These are phyloP conservation scores for Pseudogymnoascus sp. DNA, from an alignment of 2,329 filamentous ascomycete species.

Conservation along the genomic window DNA sequence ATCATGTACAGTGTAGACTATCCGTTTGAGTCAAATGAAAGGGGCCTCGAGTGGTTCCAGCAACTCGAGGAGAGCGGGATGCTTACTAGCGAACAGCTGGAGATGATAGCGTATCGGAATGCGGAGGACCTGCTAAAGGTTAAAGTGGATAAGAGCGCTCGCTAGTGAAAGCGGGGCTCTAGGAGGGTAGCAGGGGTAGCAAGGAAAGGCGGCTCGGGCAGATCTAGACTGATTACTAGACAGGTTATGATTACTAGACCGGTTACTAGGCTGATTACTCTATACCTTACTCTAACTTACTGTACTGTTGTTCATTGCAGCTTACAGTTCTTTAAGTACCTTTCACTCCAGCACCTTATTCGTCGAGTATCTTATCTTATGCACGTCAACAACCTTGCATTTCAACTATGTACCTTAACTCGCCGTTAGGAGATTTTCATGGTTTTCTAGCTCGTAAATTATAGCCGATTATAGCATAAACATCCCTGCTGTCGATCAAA, in stretches of 20 bases:
- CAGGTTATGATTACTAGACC: too few species aligned
- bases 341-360: neutral
- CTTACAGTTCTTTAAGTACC: neutral
- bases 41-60: constrained; percentile 41
- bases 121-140: constrained; percentile 39
- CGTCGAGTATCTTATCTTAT: neutral
- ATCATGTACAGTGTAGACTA: constrained; percentile 53
- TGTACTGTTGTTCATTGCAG: neutral
- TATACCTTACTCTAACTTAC: neutral
- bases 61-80: constrained; percentile 43
- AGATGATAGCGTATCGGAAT: constrained; percentile 44
- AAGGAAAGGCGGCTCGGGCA: neutral
- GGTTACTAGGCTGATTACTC: too few species aligned
- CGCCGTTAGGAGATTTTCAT: neutral
- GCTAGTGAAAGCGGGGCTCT: neutral
- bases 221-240: neutral
- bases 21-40: constrained; percentile 43
- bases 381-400: neutral
- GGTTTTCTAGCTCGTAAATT: neutral
- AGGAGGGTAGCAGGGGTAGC: neutral
- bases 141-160: neutral
- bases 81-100: constrained; percentile 41
- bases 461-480: neutral
- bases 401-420: neutral
- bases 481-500: neutral